Evolutionary conservation across 305 asterid species (phyloP), one percentile per base, ranked within the genome.

Genomic region (Andrographis paniculata): DNA sequence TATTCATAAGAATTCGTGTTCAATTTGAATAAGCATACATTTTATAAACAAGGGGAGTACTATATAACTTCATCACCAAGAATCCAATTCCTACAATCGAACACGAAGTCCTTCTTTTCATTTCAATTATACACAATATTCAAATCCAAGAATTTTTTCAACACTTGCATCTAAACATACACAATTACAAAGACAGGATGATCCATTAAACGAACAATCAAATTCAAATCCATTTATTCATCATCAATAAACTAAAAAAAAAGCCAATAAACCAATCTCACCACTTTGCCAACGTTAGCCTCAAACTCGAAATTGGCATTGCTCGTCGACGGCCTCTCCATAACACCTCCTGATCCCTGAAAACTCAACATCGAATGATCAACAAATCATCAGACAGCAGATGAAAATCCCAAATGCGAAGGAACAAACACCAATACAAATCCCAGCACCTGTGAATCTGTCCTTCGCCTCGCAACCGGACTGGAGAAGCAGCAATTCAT

Each of bases 321-420:
- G 76, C 60, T 58, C 5, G 59, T 30, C 9, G 78, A 62, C 20
- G 60, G 63, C 15, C 53, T 67, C 70, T 67, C 80, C 80, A 78
- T 71, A 55, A n/a, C 16, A 33, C 50, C 76, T 39, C 62, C 59
- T 40, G 67, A 64, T 64, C 43, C 64, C 76, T 78, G 45, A 44
- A 12, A 59, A 12, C 30, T 63, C 27, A 58, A 17, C 48, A 21
- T 24, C 43, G 5, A 3, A 38, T 14, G 19, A 16, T 38, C 43
- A 38, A n/a, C 7, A 11, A 14, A 14, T 4, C 17, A 15, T 0
- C 43, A 15, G 27, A 40, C 16, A 1, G 6, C 14, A 7, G 16
- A 38, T 9, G 10, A 12, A 28, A 38, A 38, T 16, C 43, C 16
- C 17, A 38, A 39, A 60, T 33, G 27, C 22, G 37, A n/a, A 37